Percentiles rank a stretch among this genome's conserved stretches.
Conservation (phyloP, 2,329 filamentous ascomycete species). For the Hymenoscyphus repandus region DNA sequence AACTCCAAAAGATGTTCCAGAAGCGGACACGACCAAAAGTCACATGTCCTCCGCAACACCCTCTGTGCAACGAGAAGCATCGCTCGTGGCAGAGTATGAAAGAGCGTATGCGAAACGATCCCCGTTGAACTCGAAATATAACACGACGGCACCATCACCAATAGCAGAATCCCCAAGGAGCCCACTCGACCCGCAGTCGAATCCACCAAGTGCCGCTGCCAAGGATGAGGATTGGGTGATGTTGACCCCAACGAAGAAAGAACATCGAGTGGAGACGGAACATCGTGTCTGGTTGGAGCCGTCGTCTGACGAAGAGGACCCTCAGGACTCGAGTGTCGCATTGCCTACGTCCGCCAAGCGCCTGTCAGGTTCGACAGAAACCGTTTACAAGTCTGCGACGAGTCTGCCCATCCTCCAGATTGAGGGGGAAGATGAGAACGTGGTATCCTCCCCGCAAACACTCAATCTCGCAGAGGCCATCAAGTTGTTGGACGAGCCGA, state of each 20-base stretch:
- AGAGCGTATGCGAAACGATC: slow-evolving; percentile 23
- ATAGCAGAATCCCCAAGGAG: slow-evolving; percentile 18
- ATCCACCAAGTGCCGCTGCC: slow-evolving; percentile 3
- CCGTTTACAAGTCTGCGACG: slow-evolving; percentile 42
- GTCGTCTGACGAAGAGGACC: slow-evolving; percentile 30
- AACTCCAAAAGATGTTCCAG: slow-evolving; percentile 8
- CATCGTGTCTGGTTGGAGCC: slow-evolving; percentile 30
- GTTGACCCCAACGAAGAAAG: slow-evolving; percentile 23
- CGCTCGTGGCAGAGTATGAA: slow-evolving; percentile 27
- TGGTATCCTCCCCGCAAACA: slow-evolving; percentile 6
- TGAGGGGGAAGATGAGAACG: slow-evolving; percentile 38
- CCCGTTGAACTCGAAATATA: slow-evolving; percentile 11
- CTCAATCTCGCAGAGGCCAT: slow-evolving; percentile 31
- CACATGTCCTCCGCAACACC: slow-evolving; percentile 9
- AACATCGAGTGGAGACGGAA: slow-evolving; percentile 15
- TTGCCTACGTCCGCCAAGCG: slow-evolving; percentile 31
- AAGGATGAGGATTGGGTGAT: slow-evolving; percentile 30
- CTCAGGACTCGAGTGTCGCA: slow-evolving; percentile 10
- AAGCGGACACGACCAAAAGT: slow-evolving; percentile 6
- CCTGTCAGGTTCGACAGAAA: slow-evolving; percentile 38
- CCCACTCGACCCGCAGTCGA: slow-evolving; percentile 12
- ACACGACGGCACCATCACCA: slow-evolving; percentile 7
- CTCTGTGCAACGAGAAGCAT: slow-evolving; percentile 26
- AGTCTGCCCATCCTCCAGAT: slow-evolving; percentile 46
- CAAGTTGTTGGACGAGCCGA: slow-evolving; percentile 9